Base-by-base conservation (phyloP, 805 yeast genomes). In the Torulaspora franciscae region DNA sequence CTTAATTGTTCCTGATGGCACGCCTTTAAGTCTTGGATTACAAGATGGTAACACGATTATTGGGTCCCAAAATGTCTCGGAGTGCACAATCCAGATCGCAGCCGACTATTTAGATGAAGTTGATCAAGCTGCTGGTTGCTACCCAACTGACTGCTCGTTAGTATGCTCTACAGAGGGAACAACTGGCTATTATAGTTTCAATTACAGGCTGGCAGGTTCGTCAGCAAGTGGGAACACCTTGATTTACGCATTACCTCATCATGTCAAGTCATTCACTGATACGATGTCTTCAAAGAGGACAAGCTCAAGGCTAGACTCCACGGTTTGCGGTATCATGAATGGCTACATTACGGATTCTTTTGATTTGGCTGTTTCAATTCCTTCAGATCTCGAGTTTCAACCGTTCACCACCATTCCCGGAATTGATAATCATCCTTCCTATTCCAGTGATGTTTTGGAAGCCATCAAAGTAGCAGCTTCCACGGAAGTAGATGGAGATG, bases 201-300 rank as follows among this genome's bases (percentile, higher is more conserved):
- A 53, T 11, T 79, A 77, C 55, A 47, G 61, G 6, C 65, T 70
- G 13, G 50, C 62, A 1, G 86, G 86, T 2, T 36, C 59, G 3
- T 74, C 79, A 5, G 68, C 67, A 27, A 68, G 70, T 6, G 76
- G 75, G 0, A 39, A 41, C 10, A 59, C 72, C 1, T 60, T 83
- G 22, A 61, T 83, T 29, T 84, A 76, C 59, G 86, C 86, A 4
- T 68, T 83, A 24, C 86, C 90, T 10, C 93, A 84, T 61, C 87
- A 81, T 52, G 71, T 70, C 26, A 62, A 62, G 1, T 65, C 78
- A 3, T 71, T 81, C 49, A 62, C 67, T 14, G 38, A 61, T 1
- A 49, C 62, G 3, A 68, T 65, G 42, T 42, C 54, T 32, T 11
- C 33, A 6, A 45, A 36, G n/a, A 37, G 32, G 34, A 53, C 55